A percentile compares a stretch with the other conserved stretches of the same genome.
phyloP scores from a whole-genome alignment of 129 eudicot species.

The Lactuca sativa region DNA sequence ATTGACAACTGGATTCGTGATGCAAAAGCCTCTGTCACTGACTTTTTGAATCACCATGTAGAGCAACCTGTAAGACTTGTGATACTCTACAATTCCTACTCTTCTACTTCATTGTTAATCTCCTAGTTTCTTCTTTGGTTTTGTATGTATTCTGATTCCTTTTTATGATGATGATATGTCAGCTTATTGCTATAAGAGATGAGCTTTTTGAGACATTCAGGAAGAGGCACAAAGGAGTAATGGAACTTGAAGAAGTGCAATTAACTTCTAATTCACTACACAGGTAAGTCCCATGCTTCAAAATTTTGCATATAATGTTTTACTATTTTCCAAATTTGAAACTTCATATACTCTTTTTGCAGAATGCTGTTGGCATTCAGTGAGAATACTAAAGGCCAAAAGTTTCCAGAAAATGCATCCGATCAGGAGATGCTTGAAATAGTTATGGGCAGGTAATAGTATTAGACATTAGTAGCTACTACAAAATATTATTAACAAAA shows the following conservation, averaged over 20 bases:
- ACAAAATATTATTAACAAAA: not conserved
- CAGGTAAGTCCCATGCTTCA: conserved; percentile 51
- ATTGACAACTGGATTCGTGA: conserved; percentile 91
- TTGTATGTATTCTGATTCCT: no score
- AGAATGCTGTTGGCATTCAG: conserved; percentile 91
- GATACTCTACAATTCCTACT: no score
- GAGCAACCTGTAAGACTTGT: conserved; percentile 84
- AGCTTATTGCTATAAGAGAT: conserved; percentile 87
- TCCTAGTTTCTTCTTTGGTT: no score
- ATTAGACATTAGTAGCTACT: not conserved
- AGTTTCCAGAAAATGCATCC: conserved; percentile 71
- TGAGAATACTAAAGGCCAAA: conserved; percentile 89
- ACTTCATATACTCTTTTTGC: conserved; percentile 25
- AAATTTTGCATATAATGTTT: not conserved
- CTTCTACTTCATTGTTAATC: no score
- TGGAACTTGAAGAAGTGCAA: conserved; percentile 95
- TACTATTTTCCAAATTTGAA: not conserved
- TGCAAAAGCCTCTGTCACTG: conserved; percentile 67
- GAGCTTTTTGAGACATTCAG: conserved; percentile 97
- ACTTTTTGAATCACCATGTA: conserved; percentile 89
- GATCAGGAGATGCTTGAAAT: conserved; percentile 95
- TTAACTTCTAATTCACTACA: conserved; percentile 85
- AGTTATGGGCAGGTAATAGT: conserved; percentile 78
- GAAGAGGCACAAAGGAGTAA: conserved; percentile 91
- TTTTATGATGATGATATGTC: conserved; percentile 17